phyloP scores from a whole-genome alignment of 352 stramenopile genomes.

The Pythium sukuiense region DNA sequence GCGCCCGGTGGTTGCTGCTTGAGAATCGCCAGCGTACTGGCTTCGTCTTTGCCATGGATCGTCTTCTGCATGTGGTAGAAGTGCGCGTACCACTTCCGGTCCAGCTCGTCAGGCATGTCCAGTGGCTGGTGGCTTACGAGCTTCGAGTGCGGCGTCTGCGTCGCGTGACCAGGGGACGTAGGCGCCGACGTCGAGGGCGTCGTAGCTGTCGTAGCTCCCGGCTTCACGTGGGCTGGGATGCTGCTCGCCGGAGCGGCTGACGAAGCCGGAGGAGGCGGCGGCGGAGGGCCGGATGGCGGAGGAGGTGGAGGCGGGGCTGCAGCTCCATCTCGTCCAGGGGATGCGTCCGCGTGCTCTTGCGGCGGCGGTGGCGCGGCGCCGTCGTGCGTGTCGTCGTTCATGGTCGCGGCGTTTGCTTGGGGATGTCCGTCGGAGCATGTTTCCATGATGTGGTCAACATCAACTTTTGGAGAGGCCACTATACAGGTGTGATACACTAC shows the following conservation, averaged over 20 bases:
- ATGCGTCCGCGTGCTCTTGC: slow-evolving; percentile 17
- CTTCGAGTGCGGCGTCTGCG: slow-evolving; percentile 59
- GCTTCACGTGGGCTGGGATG: slow-evolving; percentile 19
- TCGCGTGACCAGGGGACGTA: slow-evolving; percentile 30
- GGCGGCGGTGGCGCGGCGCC: slow-evolving; percentile 21
- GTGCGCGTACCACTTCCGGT: slow-evolving; percentile 86
- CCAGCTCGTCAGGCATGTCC: slow-evolving; percentile 74
- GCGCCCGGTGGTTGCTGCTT: slow-evolving; percentile 49
- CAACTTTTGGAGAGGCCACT: background rate
- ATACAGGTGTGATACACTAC: background rate
- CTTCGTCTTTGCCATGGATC: slow-evolving; percentile 73
- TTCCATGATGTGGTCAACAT: slow-evolving; percentile 4
- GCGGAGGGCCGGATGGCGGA: slow-evolving; percentile 35
- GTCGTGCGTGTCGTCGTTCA: slow-evolving; percentile 21
- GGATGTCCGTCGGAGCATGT: background rate
- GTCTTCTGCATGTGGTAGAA: slow-evolving; percentile 87
- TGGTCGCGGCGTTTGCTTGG: slow-evolving; percentile 1
- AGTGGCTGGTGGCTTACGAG: slow-evolving; percentile 70
- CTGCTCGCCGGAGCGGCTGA: slow-evolving; percentile 16
- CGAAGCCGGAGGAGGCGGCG: slow-evolving; percentile 26
- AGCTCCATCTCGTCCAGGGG: slow-evolving; percentile 11
- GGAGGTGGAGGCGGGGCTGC: slow-evolving; percentile 37
- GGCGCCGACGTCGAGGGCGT: slow-evolving; percentile 26
- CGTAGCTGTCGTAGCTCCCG: slow-evolving; percentile 5
- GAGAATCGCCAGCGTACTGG: slow-evolving; percentile 46